Percentiles rank a stretch among this genome's conserved stretches.
phyloP scores from a whole-genome alignment of 169 alveolate genomes.

The Theileria equi region DNA sequence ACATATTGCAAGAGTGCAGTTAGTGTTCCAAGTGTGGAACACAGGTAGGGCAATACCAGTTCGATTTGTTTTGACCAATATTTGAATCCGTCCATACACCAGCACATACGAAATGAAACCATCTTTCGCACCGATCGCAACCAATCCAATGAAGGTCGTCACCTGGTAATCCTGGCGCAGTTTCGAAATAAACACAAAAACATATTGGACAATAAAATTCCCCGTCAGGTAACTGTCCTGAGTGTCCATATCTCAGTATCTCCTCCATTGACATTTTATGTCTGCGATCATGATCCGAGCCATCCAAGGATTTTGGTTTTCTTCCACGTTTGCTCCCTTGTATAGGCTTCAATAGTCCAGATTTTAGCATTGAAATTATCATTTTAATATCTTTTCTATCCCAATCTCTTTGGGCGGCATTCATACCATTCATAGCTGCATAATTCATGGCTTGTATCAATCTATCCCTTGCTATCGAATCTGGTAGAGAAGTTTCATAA shows the following conservation, averaged over 20 bases:
- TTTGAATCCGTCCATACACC: slow-evolving; percentile 62
- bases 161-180: slow-evolving; percentile 78
- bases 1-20: not conserved
- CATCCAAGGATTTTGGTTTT: slow-evolving; percentile 66
- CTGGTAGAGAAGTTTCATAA: slow-evolving; percentile 44
- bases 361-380: slow-evolving; percentile 38
- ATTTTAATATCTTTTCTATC: slow-evolving; percentile 40
- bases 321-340: slow-evolving; percentile 66
- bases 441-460: slow-evolving; percentile 62
- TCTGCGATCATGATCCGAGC: slow-evolving; percentile 59
- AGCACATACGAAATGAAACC: slow-evolving; percentile 77
- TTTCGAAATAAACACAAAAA: slow-evolving; percentile 69
- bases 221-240: slow-evolving; percentile 57
- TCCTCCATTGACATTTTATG: slow-evolving; percentile 69
- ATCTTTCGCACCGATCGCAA: slow-evolving; percentile 77
- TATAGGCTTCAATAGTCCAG: slow-evolving; percentile 58
- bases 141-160: slow-evolving; percentile 80
- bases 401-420: slow-evolving; percentile 17
- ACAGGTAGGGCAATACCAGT: not conserved
- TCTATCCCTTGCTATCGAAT: slow-evolving; percentile 50
- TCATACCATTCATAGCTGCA: slow-evolving; percentile 35
- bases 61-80: not conserved
- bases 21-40: not conserved
- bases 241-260: slow-evolving; percentile 52
- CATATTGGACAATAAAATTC: slow-evolving; percentile 75